phyloP scores from a whole-genome alignment of 2,329 filamentous ascomycete genomes.

The Aspergillus caelatus region DNA sequence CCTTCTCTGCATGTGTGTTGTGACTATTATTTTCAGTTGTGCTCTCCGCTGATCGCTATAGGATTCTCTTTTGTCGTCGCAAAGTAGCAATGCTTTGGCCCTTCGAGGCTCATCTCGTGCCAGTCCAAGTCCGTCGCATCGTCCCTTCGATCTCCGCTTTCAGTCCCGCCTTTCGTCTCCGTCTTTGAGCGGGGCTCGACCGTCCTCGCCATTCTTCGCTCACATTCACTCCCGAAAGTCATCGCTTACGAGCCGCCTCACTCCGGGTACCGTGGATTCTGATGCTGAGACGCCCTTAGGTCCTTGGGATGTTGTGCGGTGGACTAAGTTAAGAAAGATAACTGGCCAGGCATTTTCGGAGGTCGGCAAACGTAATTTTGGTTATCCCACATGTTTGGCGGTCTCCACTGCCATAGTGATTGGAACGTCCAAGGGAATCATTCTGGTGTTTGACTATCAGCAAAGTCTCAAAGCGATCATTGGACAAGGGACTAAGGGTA shows the following conservation, averaged over 20 bases:
- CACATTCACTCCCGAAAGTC: constrained; percentile 77
- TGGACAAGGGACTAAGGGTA: constrained; percentile 87
- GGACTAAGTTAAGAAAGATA: constrained; percentile 91
- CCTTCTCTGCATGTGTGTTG: constrained; percentile 75
- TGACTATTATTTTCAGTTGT: constrained; percentile 56
- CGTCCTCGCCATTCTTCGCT: constrained; percentile 76
- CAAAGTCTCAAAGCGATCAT: constrained; percentile 94
- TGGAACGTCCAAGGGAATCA: constrained; percentile 91
- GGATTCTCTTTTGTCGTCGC: constrained; percentile 61
- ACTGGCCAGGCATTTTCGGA: constrained; percentile 91
- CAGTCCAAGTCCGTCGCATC: constrained; percentile 79
- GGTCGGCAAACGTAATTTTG: constrained; percentile 87
- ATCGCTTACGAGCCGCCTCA: constrained; percentile 72
- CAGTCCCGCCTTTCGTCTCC: constrained; percentile 79
- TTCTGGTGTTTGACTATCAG: constrained; percentile 96
- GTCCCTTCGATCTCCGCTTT: constrained; percentile 93
- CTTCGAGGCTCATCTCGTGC: constrained; percentile 69
- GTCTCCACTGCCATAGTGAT: constrained; percentile 87
- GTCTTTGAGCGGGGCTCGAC: constrained; percentile 63
- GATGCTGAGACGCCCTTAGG: constrained; percentile 73
- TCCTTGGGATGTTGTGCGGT: constrained; percentile 95
- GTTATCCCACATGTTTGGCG: constrained; percentile 83
- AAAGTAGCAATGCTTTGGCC: constrained; percentile 73
- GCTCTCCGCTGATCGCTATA: constrained; percentile 46
- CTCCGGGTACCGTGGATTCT: constrained; percentile 59